These are phyloP conservation scores for Taiwanofungus camphoratus DNA, from an alignment of 1,284 basidiomycete genomes.

Conservation along the genomic window DNA sequence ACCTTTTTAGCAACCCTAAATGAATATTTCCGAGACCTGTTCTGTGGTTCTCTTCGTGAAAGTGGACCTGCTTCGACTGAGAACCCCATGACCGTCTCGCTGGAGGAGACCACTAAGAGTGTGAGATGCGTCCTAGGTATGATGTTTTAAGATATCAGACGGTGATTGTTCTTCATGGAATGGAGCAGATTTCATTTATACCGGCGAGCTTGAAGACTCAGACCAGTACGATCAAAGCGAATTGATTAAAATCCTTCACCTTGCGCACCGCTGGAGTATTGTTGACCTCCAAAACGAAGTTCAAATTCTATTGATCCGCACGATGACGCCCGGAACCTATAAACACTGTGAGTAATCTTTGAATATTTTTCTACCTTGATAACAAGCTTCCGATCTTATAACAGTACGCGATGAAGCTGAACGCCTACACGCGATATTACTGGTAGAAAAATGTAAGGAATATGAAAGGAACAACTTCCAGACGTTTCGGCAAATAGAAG, in stretches of 20 bases:
- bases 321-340: conserved; percentile 1
- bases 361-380: not conserved
- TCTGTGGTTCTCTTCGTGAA: conserved; percentile 22
- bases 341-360: not conserved
- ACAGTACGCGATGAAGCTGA: conserved; percentile 1
- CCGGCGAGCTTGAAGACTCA: not conserved
- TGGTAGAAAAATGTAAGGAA: not conserved
- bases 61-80: conserved; percentile 15
- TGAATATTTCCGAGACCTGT: conserved; percentile 26
- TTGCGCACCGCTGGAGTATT: conserved; percentile 4
- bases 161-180: not conserved
- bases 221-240: conserved; percentile 1
- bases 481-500: not conserved
- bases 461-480: conserved; percentile 2
- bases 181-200: conserved; percentile 2
- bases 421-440: not conserved
- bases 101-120: not conserved
- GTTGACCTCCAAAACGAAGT: not conserved
- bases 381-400: not conserved
- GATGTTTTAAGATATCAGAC: not conserved
- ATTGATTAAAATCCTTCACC: not conserved
- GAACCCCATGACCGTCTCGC: conserved; percentile 14
- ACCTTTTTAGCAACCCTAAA: conserved; percentile 27
- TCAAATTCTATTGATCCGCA: not conserved
- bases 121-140: not conserved